phyloP scores from a whole-genome alignment of 495 filamentous ascomycete species.

The Bacidia gigantensis region DNA sequence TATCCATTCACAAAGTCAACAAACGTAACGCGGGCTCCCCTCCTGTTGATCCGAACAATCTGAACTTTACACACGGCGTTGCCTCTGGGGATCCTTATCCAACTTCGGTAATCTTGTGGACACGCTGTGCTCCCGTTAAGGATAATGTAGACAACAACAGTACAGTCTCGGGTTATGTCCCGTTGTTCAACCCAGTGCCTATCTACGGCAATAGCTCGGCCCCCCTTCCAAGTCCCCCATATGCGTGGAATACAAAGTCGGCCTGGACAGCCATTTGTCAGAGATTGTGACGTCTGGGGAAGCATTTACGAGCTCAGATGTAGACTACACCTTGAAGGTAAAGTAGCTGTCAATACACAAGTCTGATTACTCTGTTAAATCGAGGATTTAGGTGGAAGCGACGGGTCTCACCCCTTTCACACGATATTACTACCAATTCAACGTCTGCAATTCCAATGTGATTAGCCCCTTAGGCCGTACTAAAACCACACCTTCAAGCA shows the following conservation, averaged over 20 bases:
- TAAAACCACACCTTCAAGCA: slow-evolving; percentile 35
- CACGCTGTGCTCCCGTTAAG: slow-evolving; percentile 39
- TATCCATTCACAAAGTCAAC: slow-evolving; percentile 38
- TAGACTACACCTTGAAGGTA: slow-evolving; percentile 59
- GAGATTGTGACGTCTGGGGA: slow-evolving; percentile 33
- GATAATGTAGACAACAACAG: slow-evolving; percentile 44
- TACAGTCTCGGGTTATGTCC: slow-evolving; percentile 43
- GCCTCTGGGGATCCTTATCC: slow-evolving; percentile 55
- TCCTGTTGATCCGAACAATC: slow-evolving; percentile 27
- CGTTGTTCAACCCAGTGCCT: slow-evolving; percentile 33
- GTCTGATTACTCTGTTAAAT: slow-evolving; percentile 6
- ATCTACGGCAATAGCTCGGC: slow-evolving; percentile 37
- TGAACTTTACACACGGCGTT: slow-evolving; percentile 58
- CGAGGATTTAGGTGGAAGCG: slow-evolving; percentile 40
- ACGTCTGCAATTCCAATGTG: slow-evolving; percentile 35
- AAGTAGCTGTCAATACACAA: background rate
- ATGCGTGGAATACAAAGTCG: slow-evolving; percentile 44
- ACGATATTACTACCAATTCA: slow-evolving; percentile 46
- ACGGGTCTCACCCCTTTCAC: slow-evolving; percentile 41
- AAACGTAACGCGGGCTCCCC: slow-evolving; percentile 28
- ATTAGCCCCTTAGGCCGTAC: slow-evolving; percentile 38
- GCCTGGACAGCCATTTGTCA: slow-evolving; percentile 26
- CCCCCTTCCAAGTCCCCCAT: slow-evolving; percentile 38
- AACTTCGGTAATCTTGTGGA: slow-evolving; percentile 53
- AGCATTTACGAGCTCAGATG: slow-evolving; percentile 51